Base-by-base conservation (phyloP, 2,329 filamentous ascomycete species). In the Cercospora berteroae region DNA sequence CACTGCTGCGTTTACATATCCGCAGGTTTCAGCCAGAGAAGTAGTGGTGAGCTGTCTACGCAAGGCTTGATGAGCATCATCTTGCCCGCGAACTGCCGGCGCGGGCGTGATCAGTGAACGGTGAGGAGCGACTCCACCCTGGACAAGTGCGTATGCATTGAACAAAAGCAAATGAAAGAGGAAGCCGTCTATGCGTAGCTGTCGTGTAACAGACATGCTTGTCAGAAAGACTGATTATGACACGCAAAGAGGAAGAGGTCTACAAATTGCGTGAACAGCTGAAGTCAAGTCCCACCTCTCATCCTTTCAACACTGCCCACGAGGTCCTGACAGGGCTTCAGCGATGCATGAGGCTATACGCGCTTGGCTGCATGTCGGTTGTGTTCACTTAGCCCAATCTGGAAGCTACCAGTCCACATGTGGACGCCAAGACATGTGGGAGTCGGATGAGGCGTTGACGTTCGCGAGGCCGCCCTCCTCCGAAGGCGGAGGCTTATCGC, bases 101-200 rank as follows among this genome's bases (percentile, higher is more conserved):
- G 61, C 23, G 23, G 61, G 61, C 33, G 61, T 64, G 18, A 64
- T 64, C 33, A 44, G 33, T 18, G 61, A 18, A 27, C 18, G 48
- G 25, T 20, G 48, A 52, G 48, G 55, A 36, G 55, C 29, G 27
- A 36, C 55, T 12, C 55, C 31, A 9, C 55, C 55, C 10, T 31
- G n/a, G 9, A 58, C 55, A 12, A 64, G 50, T 36, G 33, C 29
- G 31, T 23, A 56, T 3, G 18, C 10, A 44, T 57, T n/a, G 50
- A 55, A 25, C 48, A 55, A 31, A 25, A 63, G 48, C 12, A 25
- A 16, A 25, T 52, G 44, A 9, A 23, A 13, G 8, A 58, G 27
- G n/a, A 31, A 20, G 55, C 7, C 3, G 4, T 31, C 29, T 20
- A 36, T n/a, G 16, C 48, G 48, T 4, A 27, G 23, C 48, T 27